Evolutionary conservation across 441 rosid genomes (phyloP).

Genomic region (Codiaeum variegatum): DNA sequence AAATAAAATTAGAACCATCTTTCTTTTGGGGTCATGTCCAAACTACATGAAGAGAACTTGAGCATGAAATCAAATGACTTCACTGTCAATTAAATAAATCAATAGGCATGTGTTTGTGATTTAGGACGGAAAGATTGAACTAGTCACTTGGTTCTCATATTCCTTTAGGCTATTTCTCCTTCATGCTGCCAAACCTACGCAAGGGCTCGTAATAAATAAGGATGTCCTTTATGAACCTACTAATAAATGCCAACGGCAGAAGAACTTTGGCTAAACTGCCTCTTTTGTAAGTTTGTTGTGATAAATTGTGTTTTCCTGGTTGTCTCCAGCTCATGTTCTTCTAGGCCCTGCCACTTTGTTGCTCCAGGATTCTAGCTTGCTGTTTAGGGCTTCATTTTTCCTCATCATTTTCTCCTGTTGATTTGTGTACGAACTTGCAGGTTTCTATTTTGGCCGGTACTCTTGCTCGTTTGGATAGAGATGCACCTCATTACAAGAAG

Average conservation of each 20-base stretch:
- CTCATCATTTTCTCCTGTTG: neutral
- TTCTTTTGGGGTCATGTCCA: neutral
- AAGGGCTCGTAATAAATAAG: neutral
- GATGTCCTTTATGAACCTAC: neutral
- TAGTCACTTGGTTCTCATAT: neutral
- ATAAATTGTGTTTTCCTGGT: neutral
- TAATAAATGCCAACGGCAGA: neutral
- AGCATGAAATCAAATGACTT: neutral
- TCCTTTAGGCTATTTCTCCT: neutral
- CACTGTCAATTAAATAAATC: neutral
- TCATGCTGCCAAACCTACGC: neutral
- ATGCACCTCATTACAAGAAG: constrained; percentile 92
- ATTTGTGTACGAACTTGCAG: constrained; percentile 33
- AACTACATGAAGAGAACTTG: neutral
- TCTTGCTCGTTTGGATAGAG: constrained; percentile 94
- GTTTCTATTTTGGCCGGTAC: constrained; percentile 97
- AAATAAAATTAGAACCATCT: neutral
- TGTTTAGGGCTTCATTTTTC: neutral
- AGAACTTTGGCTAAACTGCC: neutral
- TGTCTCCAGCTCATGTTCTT: neutral
- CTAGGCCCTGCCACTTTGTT: neutral
- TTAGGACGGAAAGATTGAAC: neutral
- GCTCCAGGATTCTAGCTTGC: neutral
- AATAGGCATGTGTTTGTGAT: neutral
- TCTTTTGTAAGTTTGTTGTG: neutral